Conservation (phyloP, 805 yeast genomes). For the Hanseniaspora clermontiae region DNA sequence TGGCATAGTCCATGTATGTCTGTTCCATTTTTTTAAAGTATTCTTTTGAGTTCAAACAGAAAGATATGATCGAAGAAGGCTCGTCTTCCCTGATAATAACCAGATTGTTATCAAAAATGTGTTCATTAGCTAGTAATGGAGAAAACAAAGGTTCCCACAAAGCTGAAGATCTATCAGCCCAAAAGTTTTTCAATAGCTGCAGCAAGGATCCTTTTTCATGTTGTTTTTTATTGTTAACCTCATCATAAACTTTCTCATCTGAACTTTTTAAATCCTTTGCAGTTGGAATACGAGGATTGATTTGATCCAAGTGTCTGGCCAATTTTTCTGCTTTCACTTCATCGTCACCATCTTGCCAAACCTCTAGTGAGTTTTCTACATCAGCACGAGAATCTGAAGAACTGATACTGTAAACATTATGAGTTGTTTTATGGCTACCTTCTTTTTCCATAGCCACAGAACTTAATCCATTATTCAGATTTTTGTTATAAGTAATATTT, state of each 20-base stretch:
- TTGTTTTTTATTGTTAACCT: conserved; percentile 22
- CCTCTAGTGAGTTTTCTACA: neutral
- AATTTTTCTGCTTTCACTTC: conserved; percentile 9
- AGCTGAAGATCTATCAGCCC: conserved; percentile 96
- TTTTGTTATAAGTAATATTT: conserved; percentile 28
- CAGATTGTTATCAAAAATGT: conserved; percentile 83
- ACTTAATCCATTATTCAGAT: conserved; percentile 12
- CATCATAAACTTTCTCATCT: neutral
- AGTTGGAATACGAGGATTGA: conserved; percentile 16
- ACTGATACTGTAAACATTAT: neutral
- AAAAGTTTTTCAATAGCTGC: conserved; percentile 74
- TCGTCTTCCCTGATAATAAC: conserved; percentile 93
- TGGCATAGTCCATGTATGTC: conserved; percentile 17
- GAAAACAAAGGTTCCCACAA: conserved; percentile 87
- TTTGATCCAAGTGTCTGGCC: conserved; percentile 4
- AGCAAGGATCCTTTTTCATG: conserved; percentile 67
- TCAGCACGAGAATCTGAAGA: neutral
- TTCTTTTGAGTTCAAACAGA: conserved; percentile 77
- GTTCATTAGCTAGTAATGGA: conserved; percentile 69
- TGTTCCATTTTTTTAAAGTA: conserved; percentile 51
- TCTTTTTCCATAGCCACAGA: neutral
- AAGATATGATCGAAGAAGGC: conserved; percentile 87
- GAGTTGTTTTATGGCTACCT: neutral
- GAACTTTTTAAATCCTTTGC: conserved; percentile 14
- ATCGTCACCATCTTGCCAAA: neutral